Evolutionary conservation across 768 basidiomycete genomes (phyloP).

Genomic region (Leucosporidium creatinivorum): DNA sequence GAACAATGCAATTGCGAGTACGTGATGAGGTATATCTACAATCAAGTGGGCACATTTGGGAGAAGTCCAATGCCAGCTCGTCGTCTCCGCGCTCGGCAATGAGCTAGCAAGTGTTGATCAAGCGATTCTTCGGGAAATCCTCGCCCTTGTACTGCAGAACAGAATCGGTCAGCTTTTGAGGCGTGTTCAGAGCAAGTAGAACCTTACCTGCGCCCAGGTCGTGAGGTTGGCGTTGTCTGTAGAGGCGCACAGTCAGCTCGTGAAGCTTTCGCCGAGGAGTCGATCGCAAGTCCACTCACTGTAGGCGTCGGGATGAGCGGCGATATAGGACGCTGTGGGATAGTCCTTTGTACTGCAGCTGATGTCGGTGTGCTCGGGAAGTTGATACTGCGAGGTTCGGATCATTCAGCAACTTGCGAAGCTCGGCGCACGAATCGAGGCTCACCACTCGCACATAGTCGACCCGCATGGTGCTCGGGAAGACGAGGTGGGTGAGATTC

Average conservation of each 20-base stretch:
- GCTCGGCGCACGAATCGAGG: background rate
- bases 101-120: background rate
- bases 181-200: too few species aligned
- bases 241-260: background rate
- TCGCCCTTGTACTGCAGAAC: background rate
- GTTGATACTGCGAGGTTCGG: constrained; percentile 56
- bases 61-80: too few species aligned
- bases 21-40: too few species aligned
- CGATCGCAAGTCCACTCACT: background rate
- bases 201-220: background rate
- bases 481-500: constrained; percentile 35
- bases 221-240: background rate
- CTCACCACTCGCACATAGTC: constrained; percentile 49
- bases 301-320: constrained; percentile 43
- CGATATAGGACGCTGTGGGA: constrained; percentile 67
- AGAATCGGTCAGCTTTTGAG: too few species aligned
- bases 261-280: background rate
- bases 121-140: background rate
- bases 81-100: too few species aligned
- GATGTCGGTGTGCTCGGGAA: constrained; percentile 54
- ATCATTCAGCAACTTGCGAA: too few species aligned
- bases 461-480: constrained; percentile 23
- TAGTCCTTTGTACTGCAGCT: constrained; percentile 69
- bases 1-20: too few species aligned
- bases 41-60: too few species aligned